These are phyloP conservation scores for Mollisia scopiformis DNA, from an alignment of 2,329 filamentous ascomycete genomes.

Conservation along the genomic window DNA sequence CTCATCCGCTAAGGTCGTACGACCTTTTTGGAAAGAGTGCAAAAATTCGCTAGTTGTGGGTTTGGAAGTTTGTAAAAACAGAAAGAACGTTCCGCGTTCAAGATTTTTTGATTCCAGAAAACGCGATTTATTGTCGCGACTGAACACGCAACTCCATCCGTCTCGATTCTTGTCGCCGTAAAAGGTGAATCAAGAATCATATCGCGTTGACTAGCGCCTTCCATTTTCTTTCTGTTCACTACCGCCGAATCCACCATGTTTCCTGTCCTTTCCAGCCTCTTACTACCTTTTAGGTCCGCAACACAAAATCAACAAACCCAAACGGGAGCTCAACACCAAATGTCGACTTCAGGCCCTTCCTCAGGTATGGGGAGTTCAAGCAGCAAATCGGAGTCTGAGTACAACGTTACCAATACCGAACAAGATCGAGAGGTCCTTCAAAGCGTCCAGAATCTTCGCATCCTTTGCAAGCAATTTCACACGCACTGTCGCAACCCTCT, in stretches of 20 bases:
- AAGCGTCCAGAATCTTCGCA: not conserved
- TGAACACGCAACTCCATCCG: not conserved
- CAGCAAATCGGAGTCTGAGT: not conserved
- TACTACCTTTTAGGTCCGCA: not conserved
- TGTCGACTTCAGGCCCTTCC: not conserved
- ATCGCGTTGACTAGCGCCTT: not conserved
- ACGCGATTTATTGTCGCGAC: not conserved
- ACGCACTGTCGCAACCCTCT: slow-evolving; percentile 3
- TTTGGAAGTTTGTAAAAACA: not conserved
- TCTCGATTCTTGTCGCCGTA: not conserved
- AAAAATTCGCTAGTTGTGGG: not conserved
- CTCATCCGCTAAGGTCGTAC: no score
- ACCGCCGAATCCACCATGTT: not conserved
- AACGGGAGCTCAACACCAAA: not conserved
- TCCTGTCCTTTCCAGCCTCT: not conserved
- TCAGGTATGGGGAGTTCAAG: not conserved
- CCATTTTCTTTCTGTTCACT: not conserved
- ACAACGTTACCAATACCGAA: not conserved
- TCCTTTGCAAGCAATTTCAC: slow-evolving; percentile 7
- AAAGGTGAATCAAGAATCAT: not conserved
- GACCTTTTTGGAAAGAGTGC: no score
- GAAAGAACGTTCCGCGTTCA: not conserved
- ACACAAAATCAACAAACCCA: not conserved
- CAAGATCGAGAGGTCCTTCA: not conserved
- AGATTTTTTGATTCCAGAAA: not conserved